Evolutionary conservation across 1,284 basidiomycete genomes (phyloP).

Genomic region (Cystobasidiaceae sp.): DNA sequence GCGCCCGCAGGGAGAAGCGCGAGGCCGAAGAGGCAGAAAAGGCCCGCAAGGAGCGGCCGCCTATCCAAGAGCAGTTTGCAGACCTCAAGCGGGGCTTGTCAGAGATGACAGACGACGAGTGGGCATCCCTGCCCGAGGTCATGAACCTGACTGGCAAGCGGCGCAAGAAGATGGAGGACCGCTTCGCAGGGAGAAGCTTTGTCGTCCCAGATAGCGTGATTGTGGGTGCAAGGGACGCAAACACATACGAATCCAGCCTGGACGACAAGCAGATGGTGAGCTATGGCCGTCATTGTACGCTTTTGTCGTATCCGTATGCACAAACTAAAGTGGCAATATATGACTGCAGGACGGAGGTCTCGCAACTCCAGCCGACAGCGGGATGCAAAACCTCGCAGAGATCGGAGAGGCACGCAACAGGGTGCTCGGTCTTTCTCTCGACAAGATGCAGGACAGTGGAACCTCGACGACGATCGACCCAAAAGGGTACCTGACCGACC

Average conservation of each 20-base stretch:
- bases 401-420: constrained; percentile 96
- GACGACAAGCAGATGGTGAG: constrained; percentile 65
- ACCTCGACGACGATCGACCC: constrained; percentile 82
- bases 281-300: too few species aligned
- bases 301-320: too few species aligned
- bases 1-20: constrained; percentile 72
- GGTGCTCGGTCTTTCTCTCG: constrained; percentile 55
- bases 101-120: constrained; percentile 81
- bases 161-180: constrained; percentile 56
- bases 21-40: constrained; percentile 67
- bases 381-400: constrained; percentile 91
- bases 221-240: constrained; percentile 50
- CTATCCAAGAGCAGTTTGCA: constrained; percentile 87
- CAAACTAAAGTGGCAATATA: too few species aligned
- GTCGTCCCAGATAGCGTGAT: constrained; percentile 86
- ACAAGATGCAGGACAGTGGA: constrained; percentile 27
- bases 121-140: constrained; percentile 92
- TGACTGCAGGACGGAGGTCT: constrained; percentile 67
- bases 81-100: constrained; percentile 88
- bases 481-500: constrained; percentile 91
- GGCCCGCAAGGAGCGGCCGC: constrained; percentile 71
- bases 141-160: constrained; percentile 91
- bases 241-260: constrained; percentile 68
- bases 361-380: constrained; percentile 69
- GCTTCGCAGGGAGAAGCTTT: constrained; percentile 59